These are phyloP conservation scores for Omphalotus guepiniiformis DNA, from an alignment of 768 basidiomycete genomes.

Conservation along the genomic window DNA sequence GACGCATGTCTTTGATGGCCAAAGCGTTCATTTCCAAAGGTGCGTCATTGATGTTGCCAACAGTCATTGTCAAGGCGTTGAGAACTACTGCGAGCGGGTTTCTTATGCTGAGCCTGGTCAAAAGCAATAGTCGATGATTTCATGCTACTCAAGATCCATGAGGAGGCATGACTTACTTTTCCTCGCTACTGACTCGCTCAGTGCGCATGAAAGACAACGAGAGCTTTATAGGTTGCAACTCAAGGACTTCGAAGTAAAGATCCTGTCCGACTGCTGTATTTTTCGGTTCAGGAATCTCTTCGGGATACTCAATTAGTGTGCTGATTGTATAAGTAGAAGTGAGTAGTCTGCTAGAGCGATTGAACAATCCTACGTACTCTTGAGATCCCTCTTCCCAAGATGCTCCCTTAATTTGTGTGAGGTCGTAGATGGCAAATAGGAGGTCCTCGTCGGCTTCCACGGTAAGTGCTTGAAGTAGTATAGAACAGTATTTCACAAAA, in stretches of 20 bases:
- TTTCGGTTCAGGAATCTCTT: constrained; percentile 67
- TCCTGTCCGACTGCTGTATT: constrained; percentile 66
- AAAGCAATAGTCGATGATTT: constrained; percentile 3
- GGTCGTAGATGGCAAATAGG: constrained; percentile 85
- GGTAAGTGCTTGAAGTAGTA: constrained; percentile 89
- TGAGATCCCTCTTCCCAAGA: constrained; percentile 78
- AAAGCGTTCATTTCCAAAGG: constrained; percentile 92
- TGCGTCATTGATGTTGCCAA: constrained; percentile 96
- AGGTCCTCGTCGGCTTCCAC: constrained; percentile 98
- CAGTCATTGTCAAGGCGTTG: constrained; percentile 93
- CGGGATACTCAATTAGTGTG: constrained; percentile 66
- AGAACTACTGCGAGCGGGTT: constrained; percentile 92
- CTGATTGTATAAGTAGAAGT: no score
- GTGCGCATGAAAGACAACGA: constrained; percentile 97
- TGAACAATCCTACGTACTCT: constrained; percentile 78
- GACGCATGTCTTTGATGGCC: constrained; percentile 89
- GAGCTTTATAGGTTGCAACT: constrained; percentile 90
- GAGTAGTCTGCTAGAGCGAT: no score
- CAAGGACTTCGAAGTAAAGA: constrained; percentile 92
- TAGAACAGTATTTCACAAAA: constrained; percentile 97
- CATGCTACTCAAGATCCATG: no score
- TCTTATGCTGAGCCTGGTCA: constrained; percentile 60
- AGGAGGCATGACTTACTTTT: constrained; percentile 58
- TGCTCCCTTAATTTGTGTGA: constrained; percentile 86
- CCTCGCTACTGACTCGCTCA: constrained; percentile 87